Evolutionary conservation across 192 early-diverging fungal genomes (phyloP).

Genomic region (Geranomyces variabilis): DNA sequence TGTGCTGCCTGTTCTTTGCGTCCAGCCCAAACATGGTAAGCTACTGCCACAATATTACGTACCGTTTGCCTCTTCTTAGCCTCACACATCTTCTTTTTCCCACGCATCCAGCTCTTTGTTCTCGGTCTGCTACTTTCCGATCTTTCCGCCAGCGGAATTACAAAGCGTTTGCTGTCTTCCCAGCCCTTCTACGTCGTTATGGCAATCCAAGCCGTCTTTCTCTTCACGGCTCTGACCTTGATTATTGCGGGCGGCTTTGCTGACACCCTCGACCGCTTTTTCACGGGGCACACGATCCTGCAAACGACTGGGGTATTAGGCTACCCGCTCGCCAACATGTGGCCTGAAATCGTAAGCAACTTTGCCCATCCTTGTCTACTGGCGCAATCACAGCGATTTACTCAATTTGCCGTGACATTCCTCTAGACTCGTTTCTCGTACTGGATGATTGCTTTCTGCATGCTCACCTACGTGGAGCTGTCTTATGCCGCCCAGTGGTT

Average conservation of each 20-base stretch:
- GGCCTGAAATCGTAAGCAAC: conserved; percentile 3
- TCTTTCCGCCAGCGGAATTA: conserved; percentile 5
- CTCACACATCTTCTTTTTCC: neutral
- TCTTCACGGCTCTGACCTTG: neutral
- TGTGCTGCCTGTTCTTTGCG: neutral
- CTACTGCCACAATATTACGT: neutral
- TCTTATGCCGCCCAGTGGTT: neutral
- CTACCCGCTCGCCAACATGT: neutral
- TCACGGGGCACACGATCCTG: neutral
- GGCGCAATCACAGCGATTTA: neutral
- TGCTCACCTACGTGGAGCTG: conserved; percentile 1
- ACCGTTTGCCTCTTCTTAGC: neutral
- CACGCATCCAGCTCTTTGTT: conserved; percentile 10
- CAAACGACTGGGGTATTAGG: neutral
- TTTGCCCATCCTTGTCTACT: neutral
- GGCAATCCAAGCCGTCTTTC: neutral
- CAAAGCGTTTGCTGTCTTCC: neutral
- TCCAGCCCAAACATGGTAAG: conserved; percentile 15
- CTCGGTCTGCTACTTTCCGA: conserved; percentile 9
- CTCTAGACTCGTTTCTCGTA: neutral
- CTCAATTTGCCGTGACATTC: neutral
- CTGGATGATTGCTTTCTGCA: neutral
- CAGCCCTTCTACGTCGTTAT: neutral
- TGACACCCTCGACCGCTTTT: neutral
- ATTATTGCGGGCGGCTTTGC: conserved; percentile 2